phyloP scores from a whole-genome alignment of 2,329 filamentous ascomycete species.

The Pseudogymnoascus sp. region DNA sequence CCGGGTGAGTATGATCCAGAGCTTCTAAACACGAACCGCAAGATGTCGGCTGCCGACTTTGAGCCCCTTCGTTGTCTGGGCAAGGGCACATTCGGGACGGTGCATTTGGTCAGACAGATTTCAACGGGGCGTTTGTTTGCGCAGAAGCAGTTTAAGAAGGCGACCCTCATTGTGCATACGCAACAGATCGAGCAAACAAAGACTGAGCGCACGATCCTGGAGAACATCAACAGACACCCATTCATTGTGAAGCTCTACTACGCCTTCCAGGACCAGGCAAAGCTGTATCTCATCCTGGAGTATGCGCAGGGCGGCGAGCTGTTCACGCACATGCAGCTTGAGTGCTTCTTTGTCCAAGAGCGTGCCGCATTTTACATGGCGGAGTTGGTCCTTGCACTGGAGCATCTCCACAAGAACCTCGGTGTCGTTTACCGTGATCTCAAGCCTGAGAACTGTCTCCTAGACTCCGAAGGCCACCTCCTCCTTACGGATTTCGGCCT shows the following conservation, averaged over 20 bases:
- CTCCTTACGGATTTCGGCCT: slow-evolving; percentile 94
- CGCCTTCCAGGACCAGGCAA: slow-evolving; percentile 95
- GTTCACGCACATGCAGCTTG: slow-evolving; percentile 86
- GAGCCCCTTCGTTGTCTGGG: slow-evolving; percentile 84
- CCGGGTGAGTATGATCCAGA: slow-evolving; percentile 46
- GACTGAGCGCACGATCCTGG: slow-evolving; percentile 88
- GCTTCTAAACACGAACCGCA: slow-evolving; percentile 48
- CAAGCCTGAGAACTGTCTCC: slow-evolving; percentile 94
- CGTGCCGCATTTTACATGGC: slow-evolving; percentile 97
- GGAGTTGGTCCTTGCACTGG: slow-evolving; percentile 89
- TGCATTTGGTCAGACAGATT: slow-evolving; percentile 84
- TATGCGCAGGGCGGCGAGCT: slow-evolving; percentile 96
- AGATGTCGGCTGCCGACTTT: slow-evolving; percentile 80
- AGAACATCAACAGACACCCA: slow-evolving; percentile 91
- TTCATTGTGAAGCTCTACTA: slow-evolving; percentile 98
- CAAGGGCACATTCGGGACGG: slow-evolving; percentile 93
- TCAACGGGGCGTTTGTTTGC: slow-evolving; percentile 83
- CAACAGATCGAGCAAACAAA: slow-evolving; percentile 94
- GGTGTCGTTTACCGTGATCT: slow-evolving; percentile 95
- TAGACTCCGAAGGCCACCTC: slow-evolving; percentile 85
- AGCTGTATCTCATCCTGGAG: slow-evolving; percentile 93
- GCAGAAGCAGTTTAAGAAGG: slow-evolving; percentile 98
- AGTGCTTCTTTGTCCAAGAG: slow-evolving; percentile 89
- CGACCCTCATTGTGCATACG: slow-evolving; percentile 89
- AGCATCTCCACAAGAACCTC: slow-evolving; percentile 83